These are phyloP conservation scores for Ormosia emarginata DNA, from an alignment of 306 rosid genomes.

Conservation along the genomic window DNA sequence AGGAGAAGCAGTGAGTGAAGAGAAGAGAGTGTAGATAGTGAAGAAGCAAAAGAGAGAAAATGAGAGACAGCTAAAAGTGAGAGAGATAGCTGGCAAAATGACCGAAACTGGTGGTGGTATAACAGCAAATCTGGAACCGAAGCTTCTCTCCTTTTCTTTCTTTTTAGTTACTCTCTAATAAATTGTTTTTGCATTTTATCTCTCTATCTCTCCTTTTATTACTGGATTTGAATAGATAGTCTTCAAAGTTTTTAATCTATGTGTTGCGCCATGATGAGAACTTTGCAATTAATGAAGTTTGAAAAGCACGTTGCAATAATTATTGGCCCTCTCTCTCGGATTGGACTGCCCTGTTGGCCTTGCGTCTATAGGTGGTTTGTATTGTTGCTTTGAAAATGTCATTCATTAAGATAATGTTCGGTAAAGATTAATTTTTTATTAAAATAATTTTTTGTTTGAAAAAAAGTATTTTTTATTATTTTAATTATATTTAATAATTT, in stretches of 20 bases:
- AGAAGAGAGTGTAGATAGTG: no score
- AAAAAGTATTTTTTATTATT: no score
- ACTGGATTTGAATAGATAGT: not conserved
- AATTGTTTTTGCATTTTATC: not conserved
- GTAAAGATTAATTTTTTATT: no score
- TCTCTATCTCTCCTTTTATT: not conserved
- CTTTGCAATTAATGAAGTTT: not conserved
- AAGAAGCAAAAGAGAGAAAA: not conserved
- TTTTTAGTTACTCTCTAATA: not conserved
- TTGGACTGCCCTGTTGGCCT: not conserved
- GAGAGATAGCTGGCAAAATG: constrained; percentile 14
- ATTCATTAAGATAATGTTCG: no score
- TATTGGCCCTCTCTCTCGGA: not conserved
- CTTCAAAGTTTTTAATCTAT: not conserved
- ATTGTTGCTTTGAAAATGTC: not conserved
- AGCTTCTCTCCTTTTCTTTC: constrained; percentile 16
- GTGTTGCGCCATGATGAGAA: not conserved
- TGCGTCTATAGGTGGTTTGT: not conserved
- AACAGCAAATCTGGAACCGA: constrained; percentile 23
- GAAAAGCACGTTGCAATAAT: not conserved
- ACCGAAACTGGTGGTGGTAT: not conserved
- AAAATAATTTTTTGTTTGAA: no score
- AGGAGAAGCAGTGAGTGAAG: not conserved
- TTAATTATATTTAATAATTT: no score
- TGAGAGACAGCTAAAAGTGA: not conserved